Conservation (phyloP, 441 rosid genomes). For the Sinapis alba region DNA sequence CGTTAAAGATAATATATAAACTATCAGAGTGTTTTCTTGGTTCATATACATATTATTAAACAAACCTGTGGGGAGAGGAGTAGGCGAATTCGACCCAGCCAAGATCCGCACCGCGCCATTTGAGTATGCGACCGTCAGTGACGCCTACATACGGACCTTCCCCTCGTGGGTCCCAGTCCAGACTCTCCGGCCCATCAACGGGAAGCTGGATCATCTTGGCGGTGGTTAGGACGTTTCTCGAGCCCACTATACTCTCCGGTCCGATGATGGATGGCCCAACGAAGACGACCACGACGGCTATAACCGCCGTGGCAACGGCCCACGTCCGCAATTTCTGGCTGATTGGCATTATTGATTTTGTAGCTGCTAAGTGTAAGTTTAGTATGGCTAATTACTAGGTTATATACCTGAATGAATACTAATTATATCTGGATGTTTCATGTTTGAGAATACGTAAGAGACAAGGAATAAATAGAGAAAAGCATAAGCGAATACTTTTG, state of each 20-base stretch:
- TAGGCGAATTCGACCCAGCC: slow-evolving; percentile 42
- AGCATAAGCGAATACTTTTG: slow-evolving; percentile 18
- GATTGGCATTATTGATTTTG: slow-evolving; percentile 21
- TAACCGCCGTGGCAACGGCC: slow-evolving; percentile 22
- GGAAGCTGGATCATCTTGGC: slow-evolving; percentile 38
- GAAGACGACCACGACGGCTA: slow-evolving; percentile 30
- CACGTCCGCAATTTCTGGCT: slow-evolving; percentile 8
- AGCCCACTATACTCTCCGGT: slow-evolving; percentile 42
- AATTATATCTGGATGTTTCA: not conserved
- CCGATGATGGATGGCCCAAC: slow-evolving; percentile 33
- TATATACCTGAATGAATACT: not conserved
- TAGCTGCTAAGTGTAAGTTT: slow-evolving; percentile 4
- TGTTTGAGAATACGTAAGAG: slow-evolving; percentile 28
- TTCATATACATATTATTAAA: not conserved
- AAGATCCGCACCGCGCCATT: slow-evolving; percentile 35
- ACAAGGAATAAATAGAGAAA: slow-evolving; percentile 14
- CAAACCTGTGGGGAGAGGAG: slow-evolving; percentile 36
- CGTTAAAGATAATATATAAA: not conserved
- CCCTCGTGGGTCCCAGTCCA: slow-evolving; percentile 42
- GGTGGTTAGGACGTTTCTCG: slow-evolving; percentile 38
- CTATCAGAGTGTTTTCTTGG: not conserved
- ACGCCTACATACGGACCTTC: slow-evolving; percentile 44
- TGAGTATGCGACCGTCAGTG: slow-evolving; percentile 39
- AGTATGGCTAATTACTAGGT: slow-evolving; percentile 20
- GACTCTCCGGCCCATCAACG: slow-evolving; percentile 45